A percentile compares a stretch with the other conserved stretches of the same genome.
Conservation (phyloP, 192 early-diverging fungal species). For the Paraglomus occultum region DNA sequence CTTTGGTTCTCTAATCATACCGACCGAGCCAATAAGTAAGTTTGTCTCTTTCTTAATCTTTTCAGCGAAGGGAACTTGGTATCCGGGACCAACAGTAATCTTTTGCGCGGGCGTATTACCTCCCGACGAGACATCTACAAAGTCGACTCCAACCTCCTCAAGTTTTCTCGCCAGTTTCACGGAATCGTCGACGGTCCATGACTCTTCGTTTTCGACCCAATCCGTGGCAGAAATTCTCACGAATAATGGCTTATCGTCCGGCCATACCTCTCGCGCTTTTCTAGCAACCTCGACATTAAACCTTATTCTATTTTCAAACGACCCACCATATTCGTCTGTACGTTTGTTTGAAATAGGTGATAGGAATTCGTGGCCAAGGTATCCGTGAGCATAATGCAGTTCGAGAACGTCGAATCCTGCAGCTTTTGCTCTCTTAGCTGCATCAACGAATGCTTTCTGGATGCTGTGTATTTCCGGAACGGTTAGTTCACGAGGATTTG, state of each 20-base stretch:
- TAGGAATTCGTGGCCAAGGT: slow-evolving; percentile 78
- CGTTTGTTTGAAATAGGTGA: slow-evolving; percentile 80
- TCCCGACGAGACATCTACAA: slow-evolving; percentile 82
- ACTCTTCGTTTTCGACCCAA: slow-evolving; percentile 53
- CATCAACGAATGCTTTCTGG: slow-evolving; percentile 58
- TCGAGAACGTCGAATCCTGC: slow-evolving; percentile 92
- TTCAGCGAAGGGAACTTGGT: slow-evolving; percentile 73
- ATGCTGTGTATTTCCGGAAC: slow-evolving; percentile 66
- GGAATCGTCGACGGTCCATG: slow-evolving; percentile 75
- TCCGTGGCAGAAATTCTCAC: slow-evolving; percentile 82
- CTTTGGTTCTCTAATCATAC: slow-evolving; percentile 60
- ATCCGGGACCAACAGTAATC: slow-evolving; percentile 48
- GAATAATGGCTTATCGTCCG: slow-evolving; percentile 79
- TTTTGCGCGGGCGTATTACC: slow-evolving; percentile 60
- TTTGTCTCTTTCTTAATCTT: slow-evolving; percentile 57
- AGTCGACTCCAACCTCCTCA: slow-evolving; percentile 69
- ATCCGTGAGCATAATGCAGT: slow-evolving; percentile 90
- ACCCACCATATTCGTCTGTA: slow-evolving; percentile 91
- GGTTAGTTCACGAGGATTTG: slow-evolving; percentile 57
- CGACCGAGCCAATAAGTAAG: slow-evolving; percentile 64
- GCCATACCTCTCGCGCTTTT: slow-evolving; percentile 70
- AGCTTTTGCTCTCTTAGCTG: slow-evolving; percentile 66
- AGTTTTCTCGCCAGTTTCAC: slow-evolving; percentile 59
- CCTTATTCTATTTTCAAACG: slow-evolving; percentile 82
- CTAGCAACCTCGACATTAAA: slow-evolving; percentile 69